Conservation (phyloP, 352 stramenopile species). For the Pythium graminicola region DNA sequence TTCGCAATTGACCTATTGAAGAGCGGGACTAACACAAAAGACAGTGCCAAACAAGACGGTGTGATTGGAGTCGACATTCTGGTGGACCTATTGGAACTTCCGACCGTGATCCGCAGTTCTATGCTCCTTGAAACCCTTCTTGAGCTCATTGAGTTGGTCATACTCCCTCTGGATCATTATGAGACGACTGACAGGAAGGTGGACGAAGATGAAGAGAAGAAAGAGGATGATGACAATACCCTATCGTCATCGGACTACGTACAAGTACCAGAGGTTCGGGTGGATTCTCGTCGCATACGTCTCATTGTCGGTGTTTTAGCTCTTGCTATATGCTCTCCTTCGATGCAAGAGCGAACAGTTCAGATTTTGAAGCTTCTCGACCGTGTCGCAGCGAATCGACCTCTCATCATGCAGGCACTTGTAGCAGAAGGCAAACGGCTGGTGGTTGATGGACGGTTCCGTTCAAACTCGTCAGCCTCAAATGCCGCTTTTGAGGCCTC, state of each 20-base stretch:
- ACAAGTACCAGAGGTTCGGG: constrained; percentile 46
- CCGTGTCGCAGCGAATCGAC: constrained; percentile 50
- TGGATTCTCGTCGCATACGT: constrained; percentile 48
- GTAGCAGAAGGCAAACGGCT: constrained; percentile 53
- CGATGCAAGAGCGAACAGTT: constrained; percentile 81
- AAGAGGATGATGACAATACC: constrained; percentile 32
- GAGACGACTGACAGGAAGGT: constrained; percentile 25
- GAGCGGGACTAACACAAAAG: not conserved
- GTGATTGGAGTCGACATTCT: constrained; percentile 46
- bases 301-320: constrained; percentile 63
- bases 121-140: constrained; percentile 91
- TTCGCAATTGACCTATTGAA: constrained; percentile 86
- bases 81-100: constrained; percentile 84
- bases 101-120: constrained; percentile 82
- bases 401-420: constrained; percentile 57
- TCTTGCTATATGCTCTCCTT: constrained; percentile 68
- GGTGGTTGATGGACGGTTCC: constrained; percentile 27
- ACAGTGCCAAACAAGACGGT: not conserved
- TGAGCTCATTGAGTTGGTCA: constrained; percentile 85
- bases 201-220: constrained; percentile 35
- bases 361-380: constrained; percentile 76
- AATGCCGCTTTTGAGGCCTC: constrained; percentile 49
- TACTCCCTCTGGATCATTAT: constrained; percentile 83
- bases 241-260: constrained; percentile 43
- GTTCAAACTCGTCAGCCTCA: constrained; percentile 8